phyloP scores from a whole-genome alignment of 768 basidiomycete genomes.

The Cystoderma amianthinum region DNA sequence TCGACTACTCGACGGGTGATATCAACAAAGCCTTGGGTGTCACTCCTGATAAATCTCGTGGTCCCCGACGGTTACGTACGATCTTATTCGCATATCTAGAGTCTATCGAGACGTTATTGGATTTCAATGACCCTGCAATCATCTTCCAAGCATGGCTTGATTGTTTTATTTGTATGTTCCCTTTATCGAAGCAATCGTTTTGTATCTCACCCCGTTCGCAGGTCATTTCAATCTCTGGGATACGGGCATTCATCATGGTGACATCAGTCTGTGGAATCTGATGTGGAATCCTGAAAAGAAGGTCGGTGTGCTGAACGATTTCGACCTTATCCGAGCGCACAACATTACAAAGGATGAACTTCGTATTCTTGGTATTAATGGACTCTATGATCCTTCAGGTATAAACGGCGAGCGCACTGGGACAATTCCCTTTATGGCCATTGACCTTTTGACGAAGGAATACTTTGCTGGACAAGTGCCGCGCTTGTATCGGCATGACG shows the following conservation, averaged over 20 bases:
- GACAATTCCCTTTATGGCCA: background rate
- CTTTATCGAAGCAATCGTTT: conserved; percentile 1
- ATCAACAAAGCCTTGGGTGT: background rate
- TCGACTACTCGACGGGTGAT: background rate
- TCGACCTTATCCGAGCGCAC: too few relatives aligned
- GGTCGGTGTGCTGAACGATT: conserved; percentile 15
- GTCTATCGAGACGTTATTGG: background rate
- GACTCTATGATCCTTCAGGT: background rate
- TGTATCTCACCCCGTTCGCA: too few relatives aligned
- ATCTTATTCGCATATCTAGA: background rate
- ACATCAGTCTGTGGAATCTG: conserved; percentile 16
- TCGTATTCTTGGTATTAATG: conserved; percentile 10
- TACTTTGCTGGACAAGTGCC: background rate
- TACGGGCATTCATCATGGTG: conserved; percentile 13
- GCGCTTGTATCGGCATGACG: background rate
- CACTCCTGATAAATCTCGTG: background rate
- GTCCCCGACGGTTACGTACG: background rate
- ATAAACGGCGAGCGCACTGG: background rate
- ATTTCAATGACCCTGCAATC: too few relatives aligned
- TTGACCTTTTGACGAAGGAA: background rate
- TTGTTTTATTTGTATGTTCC: conserved; percentile 5
- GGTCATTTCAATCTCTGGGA: conserved; percentile 14
- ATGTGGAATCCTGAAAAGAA: conserved; percentile 10
- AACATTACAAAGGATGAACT: too few relatives aligned
- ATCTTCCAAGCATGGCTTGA: background rate